Evolutionary conservation across 495 filamentous ascomycete species (phyloP), one percentile per base, ranked within the genome.

Genomic region (Thozetella sp.): DNA sequence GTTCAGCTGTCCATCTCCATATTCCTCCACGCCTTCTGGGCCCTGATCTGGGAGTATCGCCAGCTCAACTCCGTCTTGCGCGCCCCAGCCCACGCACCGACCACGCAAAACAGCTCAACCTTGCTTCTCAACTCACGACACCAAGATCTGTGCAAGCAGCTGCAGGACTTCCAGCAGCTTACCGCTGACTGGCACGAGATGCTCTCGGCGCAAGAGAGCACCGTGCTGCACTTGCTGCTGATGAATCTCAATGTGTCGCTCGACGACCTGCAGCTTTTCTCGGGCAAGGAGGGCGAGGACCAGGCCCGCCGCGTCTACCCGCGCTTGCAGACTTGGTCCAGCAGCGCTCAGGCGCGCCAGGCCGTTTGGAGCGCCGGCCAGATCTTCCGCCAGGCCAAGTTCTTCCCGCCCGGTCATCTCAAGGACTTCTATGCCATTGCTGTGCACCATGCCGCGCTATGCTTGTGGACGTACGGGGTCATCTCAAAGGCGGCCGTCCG

Each of bases 321-420:
- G 12, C 73, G 72, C 0, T 74, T 87, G 0, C 73, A 80, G 37
- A 69, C 78, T 22, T 89, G 87, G 86, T 79, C 81, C 1, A 66
- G 70, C 1, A 80, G 70, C 17, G 50, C 65, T 1, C 81, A 86
- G 22, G 78, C 83, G 0, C 70, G 86, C 4, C 76, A 76, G 24
- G 86, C 87, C 1, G 62, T 88, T 0, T 89, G 83, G 81, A 84
- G 88, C 57, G 86, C 86, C 0, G 87, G 86, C 0, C 86, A 88
- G 67, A 75, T 86, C 1, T 63, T 90, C 9, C 77, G 82, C 9
- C 76, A 80, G 3, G 85, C 83, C 0, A 80, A 76, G 59, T 45
- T 64, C 11, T 80, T 89, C 50, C 71, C 80, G 0, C 59, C 65
- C 0, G 76, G 77, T 0, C 72, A 74, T 2, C 67, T 88, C 2